Evolutionary conservation across 2,329 filamentous ascomycete genomes (phyloP), one percentile per base, ranked within the genome.

Genomic region (Colletotrichum navitas): DNA sequence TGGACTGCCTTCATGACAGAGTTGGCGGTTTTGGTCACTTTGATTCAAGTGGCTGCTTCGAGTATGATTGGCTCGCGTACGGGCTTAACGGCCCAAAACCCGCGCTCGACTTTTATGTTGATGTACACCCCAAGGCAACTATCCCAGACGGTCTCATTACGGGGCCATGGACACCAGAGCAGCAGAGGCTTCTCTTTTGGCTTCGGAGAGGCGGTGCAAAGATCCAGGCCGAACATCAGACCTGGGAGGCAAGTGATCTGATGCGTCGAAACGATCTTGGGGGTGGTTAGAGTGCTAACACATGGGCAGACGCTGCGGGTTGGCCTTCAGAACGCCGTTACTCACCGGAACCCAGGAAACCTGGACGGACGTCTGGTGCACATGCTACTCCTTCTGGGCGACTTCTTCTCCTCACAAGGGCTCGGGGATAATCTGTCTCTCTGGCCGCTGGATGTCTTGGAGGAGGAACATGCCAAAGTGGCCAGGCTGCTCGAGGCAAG

Each of bases 161-260:
- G 0, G 83, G 84, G 0, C 83, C 84, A 0, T 85, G 82, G 83
- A 75, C 81, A 32, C 81, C 81, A 5, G 80, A 81, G 47, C 75
- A 78, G 52, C 76, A 79, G 32, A 79, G 81, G 49, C 83, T 83
- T 36, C 77, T 86, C 6, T 85, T 85, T 75, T 86, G 85, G 85
- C 78, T 87, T 26, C 76, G 80, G 12, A 80, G 82, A 45, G 81
- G 79, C 7, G 84, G 84, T 18, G 77, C 81, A 63, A 75, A 74
- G 5, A 54, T 81, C 11, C 76, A 78, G 26, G 71, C 77, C 1
- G 74, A 78, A 29, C 63, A 68, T 45, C 77, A 80, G 68, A 77
- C 82, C 1, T 86, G 85, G 85, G 85, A 87, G 66, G 72, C 63
- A 29, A 67, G 69, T 56, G 43, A 18, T 21, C 7, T 18, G 14